Base-by-base conservation (phyloP, 2,329 filamentous ascomycete genomes). In the Leptographium wingfieldii region DNA sequence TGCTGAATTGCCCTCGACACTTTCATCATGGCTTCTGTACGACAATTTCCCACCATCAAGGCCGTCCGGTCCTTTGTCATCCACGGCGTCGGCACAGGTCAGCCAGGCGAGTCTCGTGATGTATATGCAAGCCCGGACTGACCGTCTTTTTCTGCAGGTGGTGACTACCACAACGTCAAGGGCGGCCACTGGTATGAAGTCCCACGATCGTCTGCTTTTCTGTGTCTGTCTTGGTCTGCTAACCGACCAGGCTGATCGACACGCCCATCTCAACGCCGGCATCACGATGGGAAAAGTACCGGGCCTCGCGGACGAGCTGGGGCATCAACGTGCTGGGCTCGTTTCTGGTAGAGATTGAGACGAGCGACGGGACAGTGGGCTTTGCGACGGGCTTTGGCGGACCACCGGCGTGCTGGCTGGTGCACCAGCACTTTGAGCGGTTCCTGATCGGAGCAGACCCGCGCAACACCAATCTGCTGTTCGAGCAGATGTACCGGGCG, bases 291-390 rank as follows among this genome's bases (percentile, higher is more conserved):
- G 88, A 94, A 65, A 78, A 92, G 67, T 96, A 95, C 73, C 85
- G 91, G 65, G 83, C 86, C 63, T 96, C 91, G 46, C 81, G 92
- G 67, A 96, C 91, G 14, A 91, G 86, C 71, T 96, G 90, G 89
- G 92, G 92, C 46, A 96, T 96, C 79, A 96, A 96, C 68, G 91
- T 96, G 9, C 76, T 96, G 31, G 92, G 92, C 2, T 95, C 91
- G 0, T 95, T 96, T 74, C 87, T 91, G 67, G 82, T 96, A 9
- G 91, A 96, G 73, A 84, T 96, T 59, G 90, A 95, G 73, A 16
- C 31, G 25, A 46, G 43, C 43, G 19, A 19, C 19, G 43, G 19
- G 19, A n/a, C 33, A 2, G 33, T 35, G 33, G 33, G 33, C 33
- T 35, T 35, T 35, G 33, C 33, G 33, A 35, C 33, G 9, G 33